phyloP scores from a whole-genome alignment of 805 yeast species.

The Schwanniomyces yamadae region DNA sequence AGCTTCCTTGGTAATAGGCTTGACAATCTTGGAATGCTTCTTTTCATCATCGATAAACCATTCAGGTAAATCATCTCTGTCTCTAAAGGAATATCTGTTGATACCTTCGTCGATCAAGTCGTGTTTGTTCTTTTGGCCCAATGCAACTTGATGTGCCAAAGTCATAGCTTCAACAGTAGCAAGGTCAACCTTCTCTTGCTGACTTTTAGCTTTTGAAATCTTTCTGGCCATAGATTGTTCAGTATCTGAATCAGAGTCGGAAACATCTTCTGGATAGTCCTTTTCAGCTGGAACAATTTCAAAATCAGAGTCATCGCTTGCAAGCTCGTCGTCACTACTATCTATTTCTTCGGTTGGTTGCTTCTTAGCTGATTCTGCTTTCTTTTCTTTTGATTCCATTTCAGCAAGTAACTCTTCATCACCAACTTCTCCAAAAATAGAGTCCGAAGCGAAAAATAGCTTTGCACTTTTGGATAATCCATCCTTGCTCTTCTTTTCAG shows the following conservation, averaged over 20 bases:
- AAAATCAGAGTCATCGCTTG: conserved; percentile 40
- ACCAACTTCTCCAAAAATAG: conserved; percentile 38
- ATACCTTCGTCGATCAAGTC: conserved; percentile 91
- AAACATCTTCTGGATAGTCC: conserved; percentile 19
- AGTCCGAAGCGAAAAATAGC: conserved; percentile 40
- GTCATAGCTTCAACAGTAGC: conserved; percentile 98
- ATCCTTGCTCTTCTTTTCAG: conserved; percentile 41
- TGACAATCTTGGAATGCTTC: conserved; percentile 76
- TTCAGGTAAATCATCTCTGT: conserved; percentile 86
- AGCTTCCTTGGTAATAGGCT: conserved; percentile 92
- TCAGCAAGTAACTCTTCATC: conserved; percentile 51
- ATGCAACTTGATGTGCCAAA: conserved; percentile 90
- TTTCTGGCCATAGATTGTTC: conserved; percentile 41
- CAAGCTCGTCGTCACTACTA: conserved; percentile 41
- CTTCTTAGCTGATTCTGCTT: conserved; percentile 3
- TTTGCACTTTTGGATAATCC: conserved; percentile 36
- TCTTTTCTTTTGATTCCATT: conserved; percentile 22
- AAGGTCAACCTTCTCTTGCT: conserved; percentile 68
- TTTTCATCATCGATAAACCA: conserved; percentile 96
- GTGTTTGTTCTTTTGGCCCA: conserved; percentile 81
- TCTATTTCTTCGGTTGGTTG: conserved; percentile 18
- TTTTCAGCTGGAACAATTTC: conserved; percentile 39
- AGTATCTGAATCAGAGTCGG: conserved; percentile 51
- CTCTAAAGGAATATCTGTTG: conserved; percentile 89
- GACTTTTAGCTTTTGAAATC: conserved; percentile 43